Evolutionary conservation across 768 basidiomycete genomes (phyloP).

Genomic region (Boletus subcaerulescens): DNA sequence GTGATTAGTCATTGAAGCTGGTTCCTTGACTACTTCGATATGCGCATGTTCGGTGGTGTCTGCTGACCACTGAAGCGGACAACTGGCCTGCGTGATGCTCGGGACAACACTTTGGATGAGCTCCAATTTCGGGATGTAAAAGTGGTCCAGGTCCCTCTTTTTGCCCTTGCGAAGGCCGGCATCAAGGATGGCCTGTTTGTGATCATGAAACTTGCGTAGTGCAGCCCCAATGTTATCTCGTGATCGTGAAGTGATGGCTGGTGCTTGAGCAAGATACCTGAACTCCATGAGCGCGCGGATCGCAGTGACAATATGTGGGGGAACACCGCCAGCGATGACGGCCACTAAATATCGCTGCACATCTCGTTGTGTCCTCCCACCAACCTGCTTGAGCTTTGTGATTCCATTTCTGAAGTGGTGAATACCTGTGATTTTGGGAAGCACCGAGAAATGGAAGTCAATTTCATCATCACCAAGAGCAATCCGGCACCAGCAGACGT

Average conservation of each 20-base stretch:
- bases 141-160: neutral
- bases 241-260: constrained; percentile 20
- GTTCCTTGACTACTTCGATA: too few relatives aligned
- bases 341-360: constrained; percentile 35
- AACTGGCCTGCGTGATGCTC: too few relatives aligned
- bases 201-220: constrained; percentile 31
- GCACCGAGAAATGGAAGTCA: constrained; percentile 4
- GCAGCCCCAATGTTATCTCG: constrained; percentile 17
- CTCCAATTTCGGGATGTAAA: neutral
- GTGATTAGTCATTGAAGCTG: too few relatives aligned
- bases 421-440: constrained; percentile 21
- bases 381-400: constrained; percentile 41
- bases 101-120: too few relatives aligned
- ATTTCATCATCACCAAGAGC: constrained; percentile 14
- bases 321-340: constrained; percentile 32
- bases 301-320: constrained; percentile 27
- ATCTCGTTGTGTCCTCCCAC: constrained; percentile 37
- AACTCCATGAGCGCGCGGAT: constrained; percentile 39
- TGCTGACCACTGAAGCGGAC: too few relatives aligned
- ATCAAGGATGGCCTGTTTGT: too few relatives aligned
- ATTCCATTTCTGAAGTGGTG: constrained; percentile 39
- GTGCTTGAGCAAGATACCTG: constrained; percentile 34
- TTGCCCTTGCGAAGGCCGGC: constrained; percentile 26
- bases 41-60: too few relatives aligned
- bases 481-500: neutral